Conservation (phyloP, 2,329 filamentous ascomycete species). For the Herpotrichia juniperi region DNA sequence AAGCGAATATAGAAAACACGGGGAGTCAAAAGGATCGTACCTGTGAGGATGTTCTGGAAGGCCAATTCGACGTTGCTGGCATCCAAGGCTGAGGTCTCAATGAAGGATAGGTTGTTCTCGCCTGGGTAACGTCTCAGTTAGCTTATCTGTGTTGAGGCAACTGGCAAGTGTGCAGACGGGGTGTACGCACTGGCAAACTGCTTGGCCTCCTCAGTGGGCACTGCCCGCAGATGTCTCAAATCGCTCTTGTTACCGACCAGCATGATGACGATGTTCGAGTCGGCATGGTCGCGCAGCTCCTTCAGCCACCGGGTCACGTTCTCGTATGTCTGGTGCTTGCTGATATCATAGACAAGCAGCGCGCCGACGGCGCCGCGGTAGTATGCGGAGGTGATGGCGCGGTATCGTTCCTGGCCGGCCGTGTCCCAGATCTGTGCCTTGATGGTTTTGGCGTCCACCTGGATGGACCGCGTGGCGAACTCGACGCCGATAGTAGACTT, state of each 20-base stretch:
- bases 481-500: slow-evolving; percentile 99
- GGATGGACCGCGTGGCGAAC: slow-evolving; percentile 97
- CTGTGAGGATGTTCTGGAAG: slow-evolving; percentile 99
- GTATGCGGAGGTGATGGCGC: slow-evolving; percentile 98
- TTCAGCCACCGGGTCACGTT: slow-evolving; percentile 99
- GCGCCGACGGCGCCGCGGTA: slow-evolving; percentile 97
- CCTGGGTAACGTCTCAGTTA: slow-evolving; percentile 57
- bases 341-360: slow-evolving; percentile 98
- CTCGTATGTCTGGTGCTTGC: slow-evolving; percentile 99
- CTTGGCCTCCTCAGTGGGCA: slow-evolving; percentile 97
- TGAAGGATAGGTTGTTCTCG: slow-evolving; percentile 98
- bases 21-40: slow-evolving; percentile 59
- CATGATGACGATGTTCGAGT: slow-evolving; percentile 99
- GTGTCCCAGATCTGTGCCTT: slow-evolving; percentile 99
- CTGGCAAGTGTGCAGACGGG: background rate
- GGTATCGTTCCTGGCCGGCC: slow-evolving; percentile 97
- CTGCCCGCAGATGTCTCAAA: slow-evolving; percentile 96
- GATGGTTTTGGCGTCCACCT: slow-evolving; percentile 99
- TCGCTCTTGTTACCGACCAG: slow-evolving; percentile 99
- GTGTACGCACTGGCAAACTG: slow-evolving; percentile 82
- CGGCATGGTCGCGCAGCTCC: slow-evolving; percentile 95
- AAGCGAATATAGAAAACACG: background rate
- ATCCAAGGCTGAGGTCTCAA: slow-evolving; percentile 97
- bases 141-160: slow-evolving; percentile 2
- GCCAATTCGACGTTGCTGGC: slow-evolving; percentile 99